Base-by-base conservation (phyloP, 805 yeast species). In the Teunomyces atbi region DNA sequence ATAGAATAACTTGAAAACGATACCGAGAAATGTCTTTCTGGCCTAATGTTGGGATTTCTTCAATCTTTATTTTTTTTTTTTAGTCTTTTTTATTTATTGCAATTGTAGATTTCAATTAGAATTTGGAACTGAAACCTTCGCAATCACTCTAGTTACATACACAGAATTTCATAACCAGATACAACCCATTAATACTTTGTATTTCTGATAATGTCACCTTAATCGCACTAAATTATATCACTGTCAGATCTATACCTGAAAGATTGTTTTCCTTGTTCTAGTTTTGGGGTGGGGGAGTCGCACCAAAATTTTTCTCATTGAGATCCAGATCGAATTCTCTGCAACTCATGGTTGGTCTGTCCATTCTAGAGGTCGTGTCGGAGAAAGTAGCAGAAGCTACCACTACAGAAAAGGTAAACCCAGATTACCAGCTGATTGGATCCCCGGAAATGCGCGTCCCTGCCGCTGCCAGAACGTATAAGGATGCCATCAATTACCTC, bases 401-500 rank as follows among this genome's bases (percentile, higher is more conserved):
- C n/a, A 21, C 23, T 36, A 36, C n/a, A 36, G 27, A 36, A 36
- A 26, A 36, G 39, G 39, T 16, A 19, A 20, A 3, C 16, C 6
- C 39, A 36, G 18, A 20, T 11, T n/a, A 19, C 28, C 13, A 20
- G 28, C 28, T 26, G 15, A 36, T 21, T 21, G 39, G 23, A 21
- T 36, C 39, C 15, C 27, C 16, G 13, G 29, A 40, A 13, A 42
- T 42, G 45, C 36, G 37, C 10, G 12, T 33, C 12, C 39, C 44
- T 32, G 37, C 37, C 27, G 45, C 45, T 19, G 38, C 45, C 41
- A 49, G 66, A 47, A 58, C 59, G 13, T 62, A 62, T 44, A 57
- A 77, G 62, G 97, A 90, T 66, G 99, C 99, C 1, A 81, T 94
- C 41, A 74, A 76, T 44, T 87, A 94, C 2, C 75, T 94, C 58